Evolutionary conservation across 257 asterid species (phyloP), one percentile per base, ranked within the genome.

Genomic region (Orobanche coerulescens): DNA sequence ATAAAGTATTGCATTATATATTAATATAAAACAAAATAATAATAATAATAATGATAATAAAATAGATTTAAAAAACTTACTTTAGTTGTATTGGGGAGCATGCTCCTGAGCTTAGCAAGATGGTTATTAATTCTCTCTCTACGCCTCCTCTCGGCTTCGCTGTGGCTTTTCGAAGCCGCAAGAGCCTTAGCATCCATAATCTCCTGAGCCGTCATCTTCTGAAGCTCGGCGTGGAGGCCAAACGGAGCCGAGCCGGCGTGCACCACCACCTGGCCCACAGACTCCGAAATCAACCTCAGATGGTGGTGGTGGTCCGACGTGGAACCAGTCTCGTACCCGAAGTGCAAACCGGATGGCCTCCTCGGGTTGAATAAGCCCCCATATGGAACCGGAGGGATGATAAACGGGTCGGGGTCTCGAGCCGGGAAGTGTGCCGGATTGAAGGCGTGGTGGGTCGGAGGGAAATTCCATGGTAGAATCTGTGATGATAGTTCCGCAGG

Each of bases 171-270:
- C 1, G 95, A 91, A 1, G 97, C 97, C 5, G 96, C 97, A 4
- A 88, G 91, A 6, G 96, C 97, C 56, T 90, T 90, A 0, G 96
- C 96, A 58, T 87, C 97, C 96, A 90, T 90, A 3, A 83, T 90
- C 66, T 90, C 97, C 57, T 90, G 97, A 8, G 96, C 89, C 0
- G 75, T 83, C 97, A 90, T 85, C 43, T 90, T 87, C 70, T 85
- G 96, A 34, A 87, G 77, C 72, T 90, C 97, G 4, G 96, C 94
- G 64, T 90, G 97, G 52, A 90, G 87, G 2, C 91, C 89, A 31
- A 90, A 88, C 1, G 94, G 84, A 19, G 79, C 76, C n/a, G 80
- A 68, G 26, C 71, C 64, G 16, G 66, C 56, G 4, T 84, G 76
- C 65, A 64, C 80, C 42, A 73, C 82, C 67, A 73, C 75, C 22